Percentiles rank a stretch among this genome's conserved stretches.
Evolutionary conservation across 1,284 basidiomycete species (phyloP).

Genomic region (Ganoderma boninense): DNA sequence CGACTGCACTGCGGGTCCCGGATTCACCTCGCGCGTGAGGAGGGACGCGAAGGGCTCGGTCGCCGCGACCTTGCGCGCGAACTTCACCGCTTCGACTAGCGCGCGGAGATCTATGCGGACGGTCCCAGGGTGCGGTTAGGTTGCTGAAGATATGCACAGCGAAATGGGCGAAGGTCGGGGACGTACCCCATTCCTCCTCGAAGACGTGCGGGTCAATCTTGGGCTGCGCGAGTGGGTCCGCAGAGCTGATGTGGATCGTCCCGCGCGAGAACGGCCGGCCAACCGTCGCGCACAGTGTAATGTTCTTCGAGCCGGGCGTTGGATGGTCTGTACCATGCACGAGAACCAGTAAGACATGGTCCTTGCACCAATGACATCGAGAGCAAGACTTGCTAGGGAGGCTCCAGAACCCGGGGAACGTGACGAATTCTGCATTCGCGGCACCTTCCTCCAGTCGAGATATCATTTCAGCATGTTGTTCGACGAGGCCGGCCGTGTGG

Average conservation of each 20-base stretch:
- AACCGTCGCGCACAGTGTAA: slow-evolving; percentile 39
- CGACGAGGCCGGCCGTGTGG: slow-evolving; percentile 29
- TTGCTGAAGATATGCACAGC: not conserved
- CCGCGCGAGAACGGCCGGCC: slow-evolving; percentile 48
- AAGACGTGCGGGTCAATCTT: slow-evolving; percentile 58
- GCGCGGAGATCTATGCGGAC: slow-evolving; percentile 46
- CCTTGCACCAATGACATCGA: not conserved
- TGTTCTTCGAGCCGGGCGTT: slow-evolving; percentile 38
- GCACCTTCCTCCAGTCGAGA: slow-evolving; percentile 34
- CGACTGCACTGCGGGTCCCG: slow-evolving; percentile 41
- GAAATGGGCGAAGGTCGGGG: not conserved
- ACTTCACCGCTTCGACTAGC: slow-evolving; percentile 58
- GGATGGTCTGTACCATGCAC: slow-evolving; percentile 32
- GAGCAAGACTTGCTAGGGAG: slow-evolving; percentile 30
- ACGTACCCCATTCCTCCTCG: slow-evolving; percentile 52
- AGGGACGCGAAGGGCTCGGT: slow-evolving; percentile 52
- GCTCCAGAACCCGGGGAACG: slow-evolving; percentile 32
- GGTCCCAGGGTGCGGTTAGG: not conserved
- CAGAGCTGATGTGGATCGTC: slow-evolving; percentile 50
- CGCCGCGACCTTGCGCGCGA: slow-evolving; percentile 49
- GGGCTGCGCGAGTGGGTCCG: slow-evolving; percentile 50
- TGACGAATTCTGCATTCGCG: slow-evolving; percentile 38
- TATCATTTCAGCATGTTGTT: slow-evolving; percentile 44
- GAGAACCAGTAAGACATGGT: not conserved
- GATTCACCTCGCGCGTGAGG: slow-evolving; percentile 44